Conservation (phyloP, 345 rosid species). For the Aegle marmelos region DNA sequence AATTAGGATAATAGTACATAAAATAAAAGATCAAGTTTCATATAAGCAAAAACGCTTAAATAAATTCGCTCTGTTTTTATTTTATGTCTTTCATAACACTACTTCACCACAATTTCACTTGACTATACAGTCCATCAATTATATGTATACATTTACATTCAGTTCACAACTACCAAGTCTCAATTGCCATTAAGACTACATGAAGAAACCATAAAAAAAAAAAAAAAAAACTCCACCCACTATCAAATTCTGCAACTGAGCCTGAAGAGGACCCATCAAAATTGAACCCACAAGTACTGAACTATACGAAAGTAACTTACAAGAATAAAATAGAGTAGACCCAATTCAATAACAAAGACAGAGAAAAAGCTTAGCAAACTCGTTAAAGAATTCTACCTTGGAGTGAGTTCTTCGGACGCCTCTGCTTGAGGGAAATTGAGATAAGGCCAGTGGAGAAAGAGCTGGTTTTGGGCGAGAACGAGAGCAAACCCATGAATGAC, state of each 20-base stretch:
- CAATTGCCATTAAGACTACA: not conserved
- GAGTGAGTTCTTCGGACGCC: conserved; percentile 32
- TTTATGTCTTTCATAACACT: not conserved
- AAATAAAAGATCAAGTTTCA: not conserved
- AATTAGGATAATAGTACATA: not conserved
- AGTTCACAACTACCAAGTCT: not conserved
- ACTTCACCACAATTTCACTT: not conserved
- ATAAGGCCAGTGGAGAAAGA: conserved; percentile 25
- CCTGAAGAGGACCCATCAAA: not conserved
- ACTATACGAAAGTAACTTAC: not conserved
- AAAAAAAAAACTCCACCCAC: too few species aligned
- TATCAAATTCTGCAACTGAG: not conserved
- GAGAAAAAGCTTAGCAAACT: not conserved
- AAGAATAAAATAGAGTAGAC: conserved; percentile 1
- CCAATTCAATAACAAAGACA: not conserved
- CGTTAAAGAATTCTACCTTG: conserved; percentile 41
- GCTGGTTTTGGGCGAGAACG: conserved; percentile 37
- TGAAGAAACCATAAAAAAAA: too few species aligned
- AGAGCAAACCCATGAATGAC: conserved; percentile 25
- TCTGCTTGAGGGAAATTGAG: conserved; percentile 36
- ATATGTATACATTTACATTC: not conserved
- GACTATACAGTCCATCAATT: not conserved
- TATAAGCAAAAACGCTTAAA: not conserved
- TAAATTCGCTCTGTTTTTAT: not conserved
- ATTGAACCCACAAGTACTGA: not conserved